Evolutionary conservation across 2,329 filamentous ascomycete genomes (phyloP).

Genomic region (Orbilia ellipsospora): DNA sequence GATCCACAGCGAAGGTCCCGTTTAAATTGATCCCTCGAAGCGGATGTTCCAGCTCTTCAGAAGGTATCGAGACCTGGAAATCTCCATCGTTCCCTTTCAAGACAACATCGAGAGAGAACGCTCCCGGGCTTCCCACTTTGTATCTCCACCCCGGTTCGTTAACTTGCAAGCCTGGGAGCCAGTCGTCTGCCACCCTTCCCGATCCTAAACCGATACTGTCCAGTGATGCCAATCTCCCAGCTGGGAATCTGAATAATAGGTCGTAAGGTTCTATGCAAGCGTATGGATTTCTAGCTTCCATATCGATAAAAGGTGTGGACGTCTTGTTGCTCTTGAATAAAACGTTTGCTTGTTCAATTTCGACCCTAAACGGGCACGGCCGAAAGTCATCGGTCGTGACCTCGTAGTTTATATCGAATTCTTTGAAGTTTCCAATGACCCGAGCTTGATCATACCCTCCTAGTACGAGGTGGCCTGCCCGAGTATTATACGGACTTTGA

Average conservation of each 20-base stretch:
- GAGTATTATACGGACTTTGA: constrained; percentile 46
- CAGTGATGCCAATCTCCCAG: constrained; percentile 37
- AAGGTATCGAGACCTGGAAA: constrained; percentile 36
- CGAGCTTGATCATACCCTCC: constrained; percentile 51
- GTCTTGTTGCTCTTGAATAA: constrained; percentile 26
- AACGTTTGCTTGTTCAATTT: constrained; percentile 42
- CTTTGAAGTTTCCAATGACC: constrained; percentile 37
- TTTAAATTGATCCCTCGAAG: constrained; percentile 44
- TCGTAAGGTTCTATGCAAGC: constrained; percentile 54
- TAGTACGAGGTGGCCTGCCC: constrained; percentile 39
- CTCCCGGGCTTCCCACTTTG: constrained; percentile 32
- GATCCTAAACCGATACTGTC: constrained; percentile 41
- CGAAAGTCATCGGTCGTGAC: constrained; percentile 45
- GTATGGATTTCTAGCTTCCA: constrained; percentile 47
- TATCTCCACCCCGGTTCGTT: constrained; percentile 53
- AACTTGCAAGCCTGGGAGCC: constrained; percentile 44
- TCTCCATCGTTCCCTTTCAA: constrained; percentile 41
- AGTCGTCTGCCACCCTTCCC: constrained; percentile 35
- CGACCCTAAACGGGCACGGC: constrained; percentile 47
- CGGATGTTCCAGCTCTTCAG: constrained; percentile 43
- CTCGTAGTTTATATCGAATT: constrained; percentile 52
- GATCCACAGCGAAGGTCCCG: constrained; percentile 35
- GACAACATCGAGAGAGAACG: constrained; percentile 44
- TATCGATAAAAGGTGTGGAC: constrained; percentile 42
- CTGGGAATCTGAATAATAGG: constrained; percentile 42